Conservation (phyloP, 129 eudicot genomes). For the Rutidosis leptorrhynchoides region DNA sequence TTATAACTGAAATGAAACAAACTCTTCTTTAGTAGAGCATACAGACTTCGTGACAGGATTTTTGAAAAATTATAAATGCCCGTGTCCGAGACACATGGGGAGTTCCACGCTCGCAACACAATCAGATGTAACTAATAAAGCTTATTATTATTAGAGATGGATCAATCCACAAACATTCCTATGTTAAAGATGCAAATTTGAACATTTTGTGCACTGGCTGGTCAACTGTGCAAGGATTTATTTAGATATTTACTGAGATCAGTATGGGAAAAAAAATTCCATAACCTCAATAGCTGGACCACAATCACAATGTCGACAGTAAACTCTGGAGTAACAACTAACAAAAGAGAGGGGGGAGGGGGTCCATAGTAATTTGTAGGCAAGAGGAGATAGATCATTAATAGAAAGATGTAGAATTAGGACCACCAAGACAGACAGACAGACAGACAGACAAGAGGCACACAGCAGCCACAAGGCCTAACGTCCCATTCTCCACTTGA, state of each 20-base stretch:
- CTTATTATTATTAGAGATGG: background rate
- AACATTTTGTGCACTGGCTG: background rate
- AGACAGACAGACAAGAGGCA: no score
- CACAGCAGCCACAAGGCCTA: slow-evolving; percentile 17
- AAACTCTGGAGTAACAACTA: background rate
- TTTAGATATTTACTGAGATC: slow-evolving; percentile 5
- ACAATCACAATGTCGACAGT: slow-evolving; percentile 11
- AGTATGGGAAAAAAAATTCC: slow-evolving; percentile 20
- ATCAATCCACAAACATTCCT: no score
- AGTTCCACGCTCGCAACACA: background rate
- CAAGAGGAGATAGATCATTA: slow-evolving; percentile 4
- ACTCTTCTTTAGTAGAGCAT: background rate
- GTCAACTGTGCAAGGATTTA: background rate
- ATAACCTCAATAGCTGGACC: slow-evolving; percentile 22
- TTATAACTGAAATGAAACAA: no score
- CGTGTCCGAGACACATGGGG: background rate
- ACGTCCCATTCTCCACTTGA: background rate
- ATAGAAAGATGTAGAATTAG: slow-evolving; percentile 32
- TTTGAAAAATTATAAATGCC: background rate
- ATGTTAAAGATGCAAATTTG: no score
- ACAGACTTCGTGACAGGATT: background rate
- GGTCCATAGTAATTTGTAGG: slow-evolving; percentile 10
- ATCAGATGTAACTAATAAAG: background rate
- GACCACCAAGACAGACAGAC: slow-evolving; percentile 20
- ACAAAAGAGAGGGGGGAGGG: no score